phyloP scores from a whole-genome alignment of 495 filamentous ascomycete genomes.

The Podospora conica region DNA sequence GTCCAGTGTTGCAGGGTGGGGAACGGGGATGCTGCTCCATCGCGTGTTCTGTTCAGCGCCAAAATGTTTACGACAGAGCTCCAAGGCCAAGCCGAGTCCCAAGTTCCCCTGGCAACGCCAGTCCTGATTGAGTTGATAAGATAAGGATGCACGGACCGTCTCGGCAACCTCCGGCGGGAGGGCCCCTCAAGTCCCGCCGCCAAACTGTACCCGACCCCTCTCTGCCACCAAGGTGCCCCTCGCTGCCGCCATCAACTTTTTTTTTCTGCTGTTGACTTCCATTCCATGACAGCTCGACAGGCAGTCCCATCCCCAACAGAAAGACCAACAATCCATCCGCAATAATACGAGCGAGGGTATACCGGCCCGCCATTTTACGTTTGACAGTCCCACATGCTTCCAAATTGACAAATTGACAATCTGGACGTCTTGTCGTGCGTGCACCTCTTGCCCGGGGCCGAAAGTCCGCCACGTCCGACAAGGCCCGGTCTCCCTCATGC shows the following conservation, averaged over 20 bases:
- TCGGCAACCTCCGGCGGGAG: background rate
- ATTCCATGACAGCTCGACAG: no score
- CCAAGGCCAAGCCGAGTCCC: background rate
- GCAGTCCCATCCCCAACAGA: no score
- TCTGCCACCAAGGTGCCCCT: background rate
- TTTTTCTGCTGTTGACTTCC: background rate
- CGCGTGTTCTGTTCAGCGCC: background rate
- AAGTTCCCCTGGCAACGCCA: conserved; percentile 16
- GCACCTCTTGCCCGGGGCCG: no score
- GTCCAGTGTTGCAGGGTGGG: background rate
- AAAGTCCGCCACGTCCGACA: background rate
- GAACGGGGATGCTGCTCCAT: background rate
- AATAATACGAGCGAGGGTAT: background rate
- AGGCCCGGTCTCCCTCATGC: background rate
- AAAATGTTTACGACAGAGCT: conserved; percentile 15
- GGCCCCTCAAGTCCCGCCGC: background rate
- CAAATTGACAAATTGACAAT: background rate
- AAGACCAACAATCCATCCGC: background rate
- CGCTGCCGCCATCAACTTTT: background rate
- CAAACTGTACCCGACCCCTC: no score
- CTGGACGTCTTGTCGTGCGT: no score
- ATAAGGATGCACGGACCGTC: conserved; percentile 5
- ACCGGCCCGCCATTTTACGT: background rate
- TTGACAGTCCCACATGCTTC: background rate
- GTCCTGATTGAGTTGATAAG: background rate